These are phyloP conservation scores for Jamesozyma lodderae DNA, from an alignment of 805 yeast species.

Conservation along the genomic window DNA sequence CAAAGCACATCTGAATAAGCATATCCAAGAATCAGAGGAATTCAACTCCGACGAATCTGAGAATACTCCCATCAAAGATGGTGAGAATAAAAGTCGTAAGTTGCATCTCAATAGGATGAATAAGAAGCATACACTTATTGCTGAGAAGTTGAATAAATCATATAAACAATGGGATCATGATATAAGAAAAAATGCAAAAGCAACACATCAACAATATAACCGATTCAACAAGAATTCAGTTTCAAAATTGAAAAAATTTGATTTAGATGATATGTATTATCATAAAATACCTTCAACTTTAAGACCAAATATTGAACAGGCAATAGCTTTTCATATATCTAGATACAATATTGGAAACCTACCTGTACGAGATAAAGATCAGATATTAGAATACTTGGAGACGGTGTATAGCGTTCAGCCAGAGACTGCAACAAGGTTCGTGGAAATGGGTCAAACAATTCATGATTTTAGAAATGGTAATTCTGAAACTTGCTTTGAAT, in stretches of 20 bases:
- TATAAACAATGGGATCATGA: slow-evolving; percentile 27
- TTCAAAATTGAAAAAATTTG: slow-evolving; percentile 26
- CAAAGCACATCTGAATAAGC: slow-evolving; percentile 35
- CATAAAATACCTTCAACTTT: slow-evolving; percentile 23
- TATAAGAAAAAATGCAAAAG: slow-evolving; percentile 23
- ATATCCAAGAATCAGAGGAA: slow-evolving; percentile 19
- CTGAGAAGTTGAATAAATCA: slow-evolving; percentile 24
- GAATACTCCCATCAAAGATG: not conserved
- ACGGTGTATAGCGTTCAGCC: slow-evolving; percentile 25
- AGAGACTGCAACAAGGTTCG: slow-evolving; percentile 31
- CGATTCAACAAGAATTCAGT: slow-evolving; percentile 25
- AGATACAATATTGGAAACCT: slow-evolving; percentile 39
- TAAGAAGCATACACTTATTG: slow-evolving; percentile 20
- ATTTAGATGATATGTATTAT: slow-evolving; percentile 29
- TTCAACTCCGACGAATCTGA: slow-evolving; percentile 8
- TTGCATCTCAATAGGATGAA: not conserved
- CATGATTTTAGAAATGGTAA: slow-evolving; percentile 31
- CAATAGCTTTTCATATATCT: slow-evolving; percentile 38
- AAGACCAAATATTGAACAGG: slow-evolving; percentile 30
- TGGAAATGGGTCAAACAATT: slow-evolving; percentile 36
- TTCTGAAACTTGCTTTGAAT: slow-evolving; percentile 39
- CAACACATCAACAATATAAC: slow-evolving; percentile 17
- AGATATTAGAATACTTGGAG: slow-evolving; percentile 25
- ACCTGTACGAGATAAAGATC: slow-evolving; percentile 19
- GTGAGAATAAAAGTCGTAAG: slow-evolving; percentile 3